phyloP scores from a whole-genome alignment of 1,284 basidiomycete species.

The Cystobasidium slooffiae region DNA sequence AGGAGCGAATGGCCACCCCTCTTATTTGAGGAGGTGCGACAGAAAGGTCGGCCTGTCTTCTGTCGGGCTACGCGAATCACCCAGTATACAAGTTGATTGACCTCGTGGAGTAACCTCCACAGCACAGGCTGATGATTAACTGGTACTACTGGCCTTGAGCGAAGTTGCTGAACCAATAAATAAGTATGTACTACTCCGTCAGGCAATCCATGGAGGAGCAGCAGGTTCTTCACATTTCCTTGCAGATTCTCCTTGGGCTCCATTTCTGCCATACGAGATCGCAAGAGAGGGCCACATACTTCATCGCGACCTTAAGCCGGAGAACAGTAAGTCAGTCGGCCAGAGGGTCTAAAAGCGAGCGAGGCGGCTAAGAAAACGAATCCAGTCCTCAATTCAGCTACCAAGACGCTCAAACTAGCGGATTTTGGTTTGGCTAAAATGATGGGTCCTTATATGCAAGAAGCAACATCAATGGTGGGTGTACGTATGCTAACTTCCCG shows the following conservation, averaged over 20 bases:
- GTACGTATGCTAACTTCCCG: conserved; percentile 9
- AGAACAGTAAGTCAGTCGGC: conserved; percentile 21
- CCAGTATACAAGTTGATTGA: too few species aligned
- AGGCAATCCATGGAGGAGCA: conserved; percentile 32
- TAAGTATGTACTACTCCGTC: too few species aligned
- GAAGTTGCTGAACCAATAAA: too few species aligned
- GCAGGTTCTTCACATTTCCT: conserved; percentile 28
- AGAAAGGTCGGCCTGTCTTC: too few species aligned
- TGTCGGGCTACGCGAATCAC: too few species aligned
- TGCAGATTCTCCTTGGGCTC: conserved; percentile 32
- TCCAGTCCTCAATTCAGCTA: conserved; percentile 26
- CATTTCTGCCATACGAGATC: conserved; percentile 36
- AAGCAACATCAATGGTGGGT: conserved; percentile 14
- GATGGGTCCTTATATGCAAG: conserved; percentile 6
- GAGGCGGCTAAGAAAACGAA: conserved; percentile 1
- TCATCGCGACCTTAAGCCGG: conserved; percentile 38
- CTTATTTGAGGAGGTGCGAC: too few species aligned
- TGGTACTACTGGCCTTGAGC: too few species aligned
- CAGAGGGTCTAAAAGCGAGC: not conserved
- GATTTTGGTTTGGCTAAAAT: conserved; percentile 27
- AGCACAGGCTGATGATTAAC: too few species aligned
- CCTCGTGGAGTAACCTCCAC: too few species aligned
- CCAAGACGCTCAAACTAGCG: conserved; percentile 19
- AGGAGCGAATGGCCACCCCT: too few species aligned
- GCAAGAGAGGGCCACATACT: conserved; percentile 5